Conservation (phyloP, 192 early-diverging fungal genomes). For the Dimargaris cristalligena region DNA sequence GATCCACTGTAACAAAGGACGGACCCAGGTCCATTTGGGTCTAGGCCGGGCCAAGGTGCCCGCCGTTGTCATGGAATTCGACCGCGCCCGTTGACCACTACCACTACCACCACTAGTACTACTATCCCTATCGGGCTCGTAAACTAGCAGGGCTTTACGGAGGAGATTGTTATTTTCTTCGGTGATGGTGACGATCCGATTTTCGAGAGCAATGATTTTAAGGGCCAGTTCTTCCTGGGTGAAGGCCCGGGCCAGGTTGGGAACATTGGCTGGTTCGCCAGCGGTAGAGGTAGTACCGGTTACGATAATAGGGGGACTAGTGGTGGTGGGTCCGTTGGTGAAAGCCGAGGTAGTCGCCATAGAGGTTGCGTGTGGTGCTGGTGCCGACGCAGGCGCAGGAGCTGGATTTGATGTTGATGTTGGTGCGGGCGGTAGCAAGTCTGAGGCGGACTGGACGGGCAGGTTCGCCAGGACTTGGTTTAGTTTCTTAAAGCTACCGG, state of each 20-base stretch:
- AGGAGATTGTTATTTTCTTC: not conserved
- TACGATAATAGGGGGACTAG: not conserved
- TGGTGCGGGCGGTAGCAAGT: not conserved
- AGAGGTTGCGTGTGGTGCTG: not conserved
- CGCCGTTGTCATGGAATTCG: not conserved
- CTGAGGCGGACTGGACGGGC: not conserved
- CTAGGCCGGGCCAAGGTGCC: not conserved
- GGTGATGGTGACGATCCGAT: not conserved
- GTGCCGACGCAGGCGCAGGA: not conserved
- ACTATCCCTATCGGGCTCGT: not conserved
- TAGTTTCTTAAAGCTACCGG: not conserved
- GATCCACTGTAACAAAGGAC: constrained; percentile 1
- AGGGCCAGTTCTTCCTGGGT: not conserved
- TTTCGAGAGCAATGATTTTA: not conserved
- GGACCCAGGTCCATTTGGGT: not conserved
- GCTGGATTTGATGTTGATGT: no score
- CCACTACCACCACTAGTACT: no score
- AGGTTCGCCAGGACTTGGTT: not conserved
- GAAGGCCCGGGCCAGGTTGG: not conserved
- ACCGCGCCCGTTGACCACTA: not conserved
- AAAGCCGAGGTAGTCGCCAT: not conserved
- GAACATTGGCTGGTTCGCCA: no score
- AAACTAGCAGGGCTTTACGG: not conserved
- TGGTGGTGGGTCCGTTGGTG: not conserved
- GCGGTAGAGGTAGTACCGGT: no score